A percentile compares a stretch with the other conserved stretches of the same genome.
phyloP scores from a whole-genome alignment of 2,329 filamentous ascomycete species.

The Aspergillus hiratsukae region DNA sequence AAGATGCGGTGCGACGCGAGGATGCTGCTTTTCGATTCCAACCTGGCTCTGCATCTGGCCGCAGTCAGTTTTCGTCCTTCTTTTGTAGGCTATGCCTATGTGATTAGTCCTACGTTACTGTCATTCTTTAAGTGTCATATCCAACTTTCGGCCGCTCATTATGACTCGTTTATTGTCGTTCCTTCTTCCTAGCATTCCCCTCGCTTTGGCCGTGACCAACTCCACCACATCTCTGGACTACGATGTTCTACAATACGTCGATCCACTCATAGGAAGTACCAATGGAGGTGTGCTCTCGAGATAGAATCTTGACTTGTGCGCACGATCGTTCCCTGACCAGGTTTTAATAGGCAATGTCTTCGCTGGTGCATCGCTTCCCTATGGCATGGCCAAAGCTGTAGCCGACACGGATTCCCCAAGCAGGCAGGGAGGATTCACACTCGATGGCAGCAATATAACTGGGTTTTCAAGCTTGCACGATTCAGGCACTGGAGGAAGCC shows the following conservation, averaged over 20 bases:
- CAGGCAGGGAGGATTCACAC: conserved; percentile 55
- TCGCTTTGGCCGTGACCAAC: conserved; percentile 9
- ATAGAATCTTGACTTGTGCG: not conserved
- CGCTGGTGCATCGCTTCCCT: conserved; percentile 51
- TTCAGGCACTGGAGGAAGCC: conserved; percentile 47
- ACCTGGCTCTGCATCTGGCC: not conserved
- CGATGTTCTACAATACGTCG: conserved; percentile 42
- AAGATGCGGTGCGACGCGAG: not conserved
- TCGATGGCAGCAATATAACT: conserved; percentile 48
- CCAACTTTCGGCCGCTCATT: not conserved
- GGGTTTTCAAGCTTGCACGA: conserved; percentile 52
- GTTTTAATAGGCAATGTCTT: conserved; percentile 51
- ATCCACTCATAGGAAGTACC: conserved; percentile 52
- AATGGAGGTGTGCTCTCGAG: conserved; percentile 39
- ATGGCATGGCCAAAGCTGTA: conserved; percentile 54
- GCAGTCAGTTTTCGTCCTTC: not conserved
- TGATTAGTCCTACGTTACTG: not conserved
- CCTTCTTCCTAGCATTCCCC: conserved; percentile 6
- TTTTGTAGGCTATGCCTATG: not conserved
- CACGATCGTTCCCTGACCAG: not conserved
- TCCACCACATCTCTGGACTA: conserved; percentile 20
- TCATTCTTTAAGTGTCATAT: not conserved
- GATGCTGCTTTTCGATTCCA: not conserved
- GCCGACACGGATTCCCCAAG: conserved; percentile 48
- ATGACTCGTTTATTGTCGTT: conserved; percentile 1